These are phyloP conservation scores for Colletotrichum tanaceti DNA, from an alignment of 2,329 filamentous ascomycete genomes.

Conservation along the genomic window DNA sequence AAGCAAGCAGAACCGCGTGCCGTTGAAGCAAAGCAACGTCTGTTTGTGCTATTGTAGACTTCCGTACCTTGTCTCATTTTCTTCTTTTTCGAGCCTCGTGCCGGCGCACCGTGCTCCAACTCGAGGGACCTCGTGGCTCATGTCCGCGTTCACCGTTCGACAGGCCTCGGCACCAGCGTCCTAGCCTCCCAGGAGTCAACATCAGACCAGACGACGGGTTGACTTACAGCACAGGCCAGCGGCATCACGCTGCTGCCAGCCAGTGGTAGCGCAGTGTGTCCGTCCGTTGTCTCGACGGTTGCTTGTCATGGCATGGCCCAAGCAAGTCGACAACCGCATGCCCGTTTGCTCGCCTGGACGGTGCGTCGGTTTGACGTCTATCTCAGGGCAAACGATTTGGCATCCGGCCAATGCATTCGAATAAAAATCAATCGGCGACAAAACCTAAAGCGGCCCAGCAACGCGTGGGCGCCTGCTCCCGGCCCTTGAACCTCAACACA, in stretches of 20 bases:
- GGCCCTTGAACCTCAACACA: slow-evolving; percentile 18
- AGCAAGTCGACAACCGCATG: slow-evolving; percentile 8
- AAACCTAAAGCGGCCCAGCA: slow-evolving; percentile 13
- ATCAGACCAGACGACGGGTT: slow-evolving; percentile 33
- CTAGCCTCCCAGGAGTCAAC: not conserved
- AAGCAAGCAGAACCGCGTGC: slow-evolving; percentile 34
- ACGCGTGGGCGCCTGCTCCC: slow-evolving; percentile 13
- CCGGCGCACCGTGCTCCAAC: slow-evolving; percentile 18
- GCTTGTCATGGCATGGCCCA: not conserved
- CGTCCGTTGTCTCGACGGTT: slow-evolving; percentile 20
- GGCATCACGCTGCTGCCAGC: slow-evolving; percentile 7
- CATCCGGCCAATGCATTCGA: slow-evolving; percentile 8
- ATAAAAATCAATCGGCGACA: slow-evolving; percentile 13
- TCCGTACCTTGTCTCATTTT: not conserved
- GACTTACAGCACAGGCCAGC: slow-evolving; percentile 28
- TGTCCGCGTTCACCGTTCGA: not conserved
- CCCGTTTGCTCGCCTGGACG: slow-evolving; percentile 2
- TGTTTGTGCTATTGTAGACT: not conserved
- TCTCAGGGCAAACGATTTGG: not conserved
- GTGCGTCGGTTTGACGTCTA: not conserved
- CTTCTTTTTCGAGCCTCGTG: slow-evolving; percentile 10
- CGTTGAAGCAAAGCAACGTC: slow-evolving; percentile 20
- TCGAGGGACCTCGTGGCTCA: slow-evolving; percentile 2
- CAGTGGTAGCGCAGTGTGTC: slow-evolving; percentile 1
- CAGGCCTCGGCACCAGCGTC: slow-evolving; percentile 19